A percentile compares a stretch with the other conserved stretches of the same genome.
phyloP scores from a whole-genome alignment of 2,329 filamentous ascomycete species.

The Sarocladiaceae sp. region DNA sequence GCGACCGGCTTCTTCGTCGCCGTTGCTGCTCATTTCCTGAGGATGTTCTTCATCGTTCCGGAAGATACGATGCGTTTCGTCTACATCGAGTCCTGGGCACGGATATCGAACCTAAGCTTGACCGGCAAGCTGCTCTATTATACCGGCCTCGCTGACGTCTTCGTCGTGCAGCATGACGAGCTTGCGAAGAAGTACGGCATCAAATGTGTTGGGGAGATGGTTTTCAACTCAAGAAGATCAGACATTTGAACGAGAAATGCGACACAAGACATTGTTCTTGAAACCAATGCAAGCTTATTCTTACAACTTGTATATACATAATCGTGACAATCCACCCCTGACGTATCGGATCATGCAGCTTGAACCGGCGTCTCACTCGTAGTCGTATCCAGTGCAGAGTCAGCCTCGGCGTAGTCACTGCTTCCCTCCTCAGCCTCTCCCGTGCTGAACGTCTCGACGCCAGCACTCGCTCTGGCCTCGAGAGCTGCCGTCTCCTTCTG shows the following conservation, averaged over 20 bases:
- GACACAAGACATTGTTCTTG: background rate
- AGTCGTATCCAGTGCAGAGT: background rate
- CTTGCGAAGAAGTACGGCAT: constrained; percentile 45
- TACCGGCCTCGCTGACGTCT: constrained; percentile 62
- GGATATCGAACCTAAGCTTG: constrained; percentile 74
- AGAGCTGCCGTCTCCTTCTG: constrained; percentile 35
- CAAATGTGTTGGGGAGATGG: constrained; percentile 31
- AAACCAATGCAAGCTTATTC: too few relatives aligned
- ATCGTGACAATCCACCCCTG: constrained; percentile 12
- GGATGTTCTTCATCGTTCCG: constrained; percentile 37
- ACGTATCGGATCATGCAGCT: too few relatives aligned
- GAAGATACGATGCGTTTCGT: constrained; percentile 61
- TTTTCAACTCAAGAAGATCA: constrained; percentile 29
- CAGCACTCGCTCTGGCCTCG: constrained; percentile 32
- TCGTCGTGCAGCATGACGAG: constrained; percentile 74
- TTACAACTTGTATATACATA: constrained; percentile 15
- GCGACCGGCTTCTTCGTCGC: constrained; percentile 77
- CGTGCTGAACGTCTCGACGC: constrained; percentile 36
- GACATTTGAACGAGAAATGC: constrained; percentile 8
- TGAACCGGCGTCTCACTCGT: background rate
- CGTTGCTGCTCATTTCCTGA: constrained; percentile 41
- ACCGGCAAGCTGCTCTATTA: constrained; percentile 70
- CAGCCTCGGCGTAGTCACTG: background rate
- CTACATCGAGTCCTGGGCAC: constrained; percentile 90
- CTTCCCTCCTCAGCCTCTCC: constrained; percentile 22